Base-by-base conservation (phyloP, 2,329 filamentous ascomycete species). In the Phyllosticta capitalensis region DNA sequence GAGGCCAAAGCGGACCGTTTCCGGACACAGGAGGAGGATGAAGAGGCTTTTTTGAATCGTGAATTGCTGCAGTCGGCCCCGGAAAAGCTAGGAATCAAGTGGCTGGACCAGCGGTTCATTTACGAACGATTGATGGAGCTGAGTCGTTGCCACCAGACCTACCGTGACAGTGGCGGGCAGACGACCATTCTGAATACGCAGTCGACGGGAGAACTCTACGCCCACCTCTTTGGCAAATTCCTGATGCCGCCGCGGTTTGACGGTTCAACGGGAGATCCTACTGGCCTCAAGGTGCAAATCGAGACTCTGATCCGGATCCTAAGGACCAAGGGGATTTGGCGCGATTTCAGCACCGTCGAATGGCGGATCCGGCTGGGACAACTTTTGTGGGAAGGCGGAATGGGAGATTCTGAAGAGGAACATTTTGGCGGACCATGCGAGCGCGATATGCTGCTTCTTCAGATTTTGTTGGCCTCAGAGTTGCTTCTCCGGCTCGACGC, bases 341-440 rank as follows among this genome's bases (percentile, higher is more conserved):
- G 87, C 56, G 86, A 90, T 70, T 87, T 90, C 64, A 87, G 85
- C 20, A 79, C 85, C 30, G 84, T 90, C 6, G 87, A 90, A 68
- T 90, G 86, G 86, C 81, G 87, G 45, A 86, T 90, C 61, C 79
- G 86, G 12, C 76, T 90, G 1, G 87, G 87, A 6, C 87, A 89
- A 71, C 79, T 90, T 50, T 72, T 90, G 1, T 90, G 87, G 86
- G 84, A 81, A 17, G 67, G 63, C 9, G 67, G 70, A 17, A 33
- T 63, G 6, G 45, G 54, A 14, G 59, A 61, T 10, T 19, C 53
- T 3, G 56, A 45, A 1, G 58, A 61, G 5, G 62, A 59, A 61
- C 55, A 54, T 26, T 56, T 49, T 28, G 28, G 12, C 22, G 68
- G 71, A 12, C 72, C 70, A 63, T 68, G 67, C 30, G 78, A 82